Evolutionary conservation across 495 filamentous ascomycete species (phyloP).

Genomic region (Elasticomyces elasticus): DNA sequence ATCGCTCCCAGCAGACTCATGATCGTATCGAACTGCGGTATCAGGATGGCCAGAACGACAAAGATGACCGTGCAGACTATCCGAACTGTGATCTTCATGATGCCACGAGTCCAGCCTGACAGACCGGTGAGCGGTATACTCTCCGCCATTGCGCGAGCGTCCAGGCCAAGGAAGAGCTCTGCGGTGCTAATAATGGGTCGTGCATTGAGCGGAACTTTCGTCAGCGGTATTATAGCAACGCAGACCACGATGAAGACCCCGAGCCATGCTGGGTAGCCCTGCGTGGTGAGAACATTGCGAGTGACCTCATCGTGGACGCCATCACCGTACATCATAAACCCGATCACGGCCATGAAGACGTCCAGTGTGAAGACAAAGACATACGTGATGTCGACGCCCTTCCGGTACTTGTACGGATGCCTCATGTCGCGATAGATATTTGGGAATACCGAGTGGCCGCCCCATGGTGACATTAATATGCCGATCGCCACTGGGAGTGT

Average conservation of each 20-base stretch:
- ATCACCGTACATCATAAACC: conserved; percentile 90
- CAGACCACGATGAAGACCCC: conserved; percentile 71
- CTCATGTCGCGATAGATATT: conserved; percentile 98
- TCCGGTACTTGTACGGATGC: conserved; percentile 75
- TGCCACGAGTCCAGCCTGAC: conserved; percentile 46
- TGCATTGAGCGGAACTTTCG: conserved; percentile 86
- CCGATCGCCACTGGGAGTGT: conserved; percentile 88
- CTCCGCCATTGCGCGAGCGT: conserved; percentile 42
- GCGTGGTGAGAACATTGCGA: conserved; percentile 65
- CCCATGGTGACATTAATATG: conserved; percentile 95
- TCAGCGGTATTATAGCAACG: conserved; percentile 85
- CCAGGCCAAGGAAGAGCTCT: conserved; percentile 69
- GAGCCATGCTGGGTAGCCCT: conserved; percentile 64
- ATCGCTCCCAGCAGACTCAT: conserved; percentile 88
- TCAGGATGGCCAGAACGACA: conserved; percentile 62
- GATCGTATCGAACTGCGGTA: conserved; percentile 83
- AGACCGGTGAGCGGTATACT: conserved; percentile 40
- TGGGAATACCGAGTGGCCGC: conserved; percentile 89
- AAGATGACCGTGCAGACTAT: conserved; percentile 49
- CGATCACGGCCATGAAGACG: conserved; percentile 65
- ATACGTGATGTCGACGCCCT: conserved; percentile 56
- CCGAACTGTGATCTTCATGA: conserved; percentile 52
- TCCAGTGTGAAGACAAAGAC: conserved; percentile 82
- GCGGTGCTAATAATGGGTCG: conserved; percentile 77
- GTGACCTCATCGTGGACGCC: conserved; percentile 78